These are phyloP conservation scores for Rehmannia glutinosa DNA, from an alignment of 257 asterid genomes.

Conservation along the genomic window DNA sequence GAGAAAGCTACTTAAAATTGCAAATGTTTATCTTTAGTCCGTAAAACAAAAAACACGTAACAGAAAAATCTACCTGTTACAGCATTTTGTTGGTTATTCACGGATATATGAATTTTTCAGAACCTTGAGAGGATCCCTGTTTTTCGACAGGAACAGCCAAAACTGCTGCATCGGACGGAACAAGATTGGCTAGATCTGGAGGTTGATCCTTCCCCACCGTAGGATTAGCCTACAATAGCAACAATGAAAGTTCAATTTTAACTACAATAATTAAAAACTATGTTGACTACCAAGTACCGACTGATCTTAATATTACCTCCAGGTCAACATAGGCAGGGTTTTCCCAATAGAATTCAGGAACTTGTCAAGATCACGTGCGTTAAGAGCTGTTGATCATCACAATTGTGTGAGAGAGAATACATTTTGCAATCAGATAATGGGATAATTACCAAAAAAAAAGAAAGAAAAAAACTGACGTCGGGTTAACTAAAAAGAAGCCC, in stretches of 20 bases:
- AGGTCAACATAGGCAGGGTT: slow-evolving; percentile 75
- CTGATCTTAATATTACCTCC: slow-evolving; percentile 52
- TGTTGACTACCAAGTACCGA: background rate
- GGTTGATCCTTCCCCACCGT: slow-evolving; percentile 94
- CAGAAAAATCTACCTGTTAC: slow-evolving; percentile 35
- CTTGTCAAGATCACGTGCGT: slow-evolving; percentile 68
- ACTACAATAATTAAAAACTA: background rate
- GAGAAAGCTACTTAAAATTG: background rate
- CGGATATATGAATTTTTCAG: slow-evolving; percentile 30
- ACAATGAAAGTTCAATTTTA: slow-evolving; percentile 8
- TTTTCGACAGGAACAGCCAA: slow-evolving; percentile 35
- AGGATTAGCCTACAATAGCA: slow-evolving; percentile 61
- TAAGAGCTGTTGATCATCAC: slow-evolving; percentile 53
- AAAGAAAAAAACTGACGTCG: no score
- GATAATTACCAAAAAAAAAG: no score
- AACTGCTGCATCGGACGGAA: slow-evolving; percentile 65
- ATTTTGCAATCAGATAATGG: slow-evolving; percentile 12
- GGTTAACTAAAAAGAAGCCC: no score
- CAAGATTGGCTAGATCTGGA: slow-evolving; percentile 83
- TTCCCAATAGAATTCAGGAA: slow-evolving; percentile 75
- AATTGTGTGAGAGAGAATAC: background rate
- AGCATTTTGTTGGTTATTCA: slow-evolving; percentile 29
- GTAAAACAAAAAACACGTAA: no score
- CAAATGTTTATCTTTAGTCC: background rate
- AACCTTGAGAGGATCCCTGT: slow-evolving; percentile 31